A percentile compares a stretch with the other conserved stretches of the same genome.
phyloP scores from a whole-genome alignment of 768 basidiomycete genomes.

The Hygrocybe punicea region DNA sequence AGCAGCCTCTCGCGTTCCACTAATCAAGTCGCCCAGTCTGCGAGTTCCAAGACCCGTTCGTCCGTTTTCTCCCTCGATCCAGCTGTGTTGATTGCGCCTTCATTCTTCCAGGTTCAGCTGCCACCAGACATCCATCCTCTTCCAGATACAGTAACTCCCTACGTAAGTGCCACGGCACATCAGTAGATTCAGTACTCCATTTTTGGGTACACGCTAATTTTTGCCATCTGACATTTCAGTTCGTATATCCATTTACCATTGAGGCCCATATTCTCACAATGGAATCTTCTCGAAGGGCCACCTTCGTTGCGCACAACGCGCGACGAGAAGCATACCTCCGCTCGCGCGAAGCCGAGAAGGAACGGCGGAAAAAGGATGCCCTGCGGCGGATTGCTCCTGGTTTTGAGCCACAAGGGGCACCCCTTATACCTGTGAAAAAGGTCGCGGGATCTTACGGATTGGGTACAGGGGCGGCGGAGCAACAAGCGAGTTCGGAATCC shows the following conservation, averaged over 20 bases:
- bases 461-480: background rate
- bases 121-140: conserved; percentile 93
- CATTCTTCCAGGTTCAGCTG: conserved; percentile 62
- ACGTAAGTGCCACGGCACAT: conserved; percentile 50
- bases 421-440: conserved; percentile 53
- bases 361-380: conserved; percentile 59
- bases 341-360: conserved; percentile 74
- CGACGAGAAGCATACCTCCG: conserved; percentile 70
- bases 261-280: conserved; percentile 80
- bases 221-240: conserved; percentile 46
- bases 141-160: conserved; percentile 84
- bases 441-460: conserved; percentile 19
- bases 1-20: conserved; percentile 68
- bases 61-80: background rate
- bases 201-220: background rate
- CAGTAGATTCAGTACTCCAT: background rate
- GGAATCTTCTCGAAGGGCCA: conserved; percentile 66
- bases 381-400: conserved; percentile 80
- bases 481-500: background rate
- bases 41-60: conserved; percentile 78
- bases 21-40: conserved; percentile 90
- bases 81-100: background rate
- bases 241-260: conserved; percentile 93
- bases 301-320: conserved; percentile 60
- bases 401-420: conserved; percentile 62